phyloP scores from a whole-genome alignment of 2,329 filamentous ascomycete species.

The Teratosphaeria destructans region DNA sequence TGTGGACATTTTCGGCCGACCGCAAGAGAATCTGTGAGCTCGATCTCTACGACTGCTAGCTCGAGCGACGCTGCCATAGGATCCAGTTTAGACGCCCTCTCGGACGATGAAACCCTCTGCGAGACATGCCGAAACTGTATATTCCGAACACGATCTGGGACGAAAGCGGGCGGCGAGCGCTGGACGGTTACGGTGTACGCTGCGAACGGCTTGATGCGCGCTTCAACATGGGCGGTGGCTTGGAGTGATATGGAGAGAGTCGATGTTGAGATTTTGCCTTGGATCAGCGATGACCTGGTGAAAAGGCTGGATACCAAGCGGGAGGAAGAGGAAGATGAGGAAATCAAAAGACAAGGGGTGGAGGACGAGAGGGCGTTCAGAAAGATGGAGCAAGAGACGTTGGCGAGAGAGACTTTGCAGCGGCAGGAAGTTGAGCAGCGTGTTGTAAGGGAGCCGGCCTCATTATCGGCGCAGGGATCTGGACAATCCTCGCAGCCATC shows the following conservation, averaged over 20 bases:
- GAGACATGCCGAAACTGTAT: constrained; percentile 28
- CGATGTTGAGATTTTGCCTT: constrained; percentile 79
- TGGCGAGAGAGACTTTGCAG: constrained; percentile 5
- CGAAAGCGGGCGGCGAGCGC: constrained; percentile 38
- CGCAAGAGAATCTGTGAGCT: constrained; percentile 35
- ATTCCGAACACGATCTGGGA: constrained; percentile 25
- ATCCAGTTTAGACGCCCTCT: constrained; percentile 13
- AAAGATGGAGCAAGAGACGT: constrained; percentile 15
- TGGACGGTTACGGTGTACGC: constrained; percentile 85
- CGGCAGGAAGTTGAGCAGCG: not conserved
- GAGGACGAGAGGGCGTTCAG: constrained; percentile 16
- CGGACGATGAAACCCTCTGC: constrained; percentile 14
- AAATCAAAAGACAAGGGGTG: constrained; percentile 23
- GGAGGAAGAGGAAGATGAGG: constrained; percentile 31
- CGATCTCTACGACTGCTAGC: constrained; percentile 26
- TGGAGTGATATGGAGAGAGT: constrained; percentile 99
- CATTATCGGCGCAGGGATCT: not conserved
- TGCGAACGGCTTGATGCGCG: constrained; percentile 85
- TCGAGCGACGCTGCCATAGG: constrained; percentile 21
- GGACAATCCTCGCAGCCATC: not conserved
- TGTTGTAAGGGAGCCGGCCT: not conserved
- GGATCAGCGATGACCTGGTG: constrained; percentile 50
- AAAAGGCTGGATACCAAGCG: constrained; percentile 46
- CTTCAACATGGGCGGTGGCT: constrained; percentile 82
- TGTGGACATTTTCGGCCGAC: constrained; percentile 57